Evolutionary conservation across 345 rosid genomes (phyloP), one percentile per base, ranked within the genome.

Genomic region (Salix exigua): DNA sequence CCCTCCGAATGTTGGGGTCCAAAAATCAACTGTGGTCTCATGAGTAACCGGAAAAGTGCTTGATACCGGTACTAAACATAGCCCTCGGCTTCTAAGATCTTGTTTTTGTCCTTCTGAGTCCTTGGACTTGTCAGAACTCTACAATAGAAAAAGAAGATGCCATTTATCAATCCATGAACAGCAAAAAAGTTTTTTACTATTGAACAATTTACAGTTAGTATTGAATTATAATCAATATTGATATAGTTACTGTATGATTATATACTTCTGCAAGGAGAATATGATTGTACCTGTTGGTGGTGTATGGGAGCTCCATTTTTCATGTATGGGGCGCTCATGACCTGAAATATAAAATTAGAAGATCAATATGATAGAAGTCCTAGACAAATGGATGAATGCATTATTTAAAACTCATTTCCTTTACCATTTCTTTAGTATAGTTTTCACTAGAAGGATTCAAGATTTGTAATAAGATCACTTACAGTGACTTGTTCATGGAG

Each of bases 1-100:
- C 79, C 97, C 99, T 82, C 99, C 97, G 81, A 90, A 94, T 83
- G 99, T 94, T 30, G 99, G 97, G 84, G 87, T 91, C 99, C 97
- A 96, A 78, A 89, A 90, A 77, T 91, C 98, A 25, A 89, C 93
- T 12, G 91, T 73, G 7, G 89, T 76, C 83, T 96, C 99, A 68
- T 92, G 98, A 37, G 97, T 87, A 58, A 96, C 89, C 19, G 97
- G 98, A 79, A 87, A 94, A 23, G 93, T 94, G 90, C 94, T 94
- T 2, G 98, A 89, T 50, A 94, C 87, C 16, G 99, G 97, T 6
- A 96, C 98, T 37, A 96, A 83, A 74, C 99, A 96, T 64, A 96
- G 82, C 30, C 99, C 98, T 75, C 94, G 88, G 80, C 97, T 91
- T 83, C 97, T 86, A 40, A 96, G 93, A 85, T 96, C 97, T 72